A percentile compares a stretch with the other conserved stretches of the same genome.
phyloP scores from a whole-genome alignment of 2,329 filamentous ascomycete species.

The Pseudogymnoascus sp. region DNA sequence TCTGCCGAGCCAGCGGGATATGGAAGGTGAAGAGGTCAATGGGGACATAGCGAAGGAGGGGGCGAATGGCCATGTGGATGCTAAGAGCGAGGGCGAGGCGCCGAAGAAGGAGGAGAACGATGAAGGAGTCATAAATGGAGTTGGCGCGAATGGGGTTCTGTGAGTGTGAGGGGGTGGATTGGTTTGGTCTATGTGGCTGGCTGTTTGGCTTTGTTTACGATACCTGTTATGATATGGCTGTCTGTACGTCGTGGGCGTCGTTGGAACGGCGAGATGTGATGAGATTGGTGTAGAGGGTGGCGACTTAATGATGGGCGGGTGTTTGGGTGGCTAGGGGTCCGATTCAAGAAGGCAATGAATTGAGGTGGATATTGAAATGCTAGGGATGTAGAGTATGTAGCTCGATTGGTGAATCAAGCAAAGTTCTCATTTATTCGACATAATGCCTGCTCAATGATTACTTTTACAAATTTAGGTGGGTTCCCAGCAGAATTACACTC shows the following conservation, averaged over 20 bases:
- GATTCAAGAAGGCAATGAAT: background rate
- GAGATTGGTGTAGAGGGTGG: background rate
- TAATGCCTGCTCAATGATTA: background rate
- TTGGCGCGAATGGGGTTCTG: background rate
- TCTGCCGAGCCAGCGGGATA: constrained; percentile 43
- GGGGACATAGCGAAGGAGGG: background rate
- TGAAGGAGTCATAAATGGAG: background rate
- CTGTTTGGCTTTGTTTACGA: constrained; percentile 9
- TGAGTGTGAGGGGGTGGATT: background rate
- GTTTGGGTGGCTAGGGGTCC: background rate
- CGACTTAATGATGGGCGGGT: background rate
- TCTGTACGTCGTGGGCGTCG: background rate
- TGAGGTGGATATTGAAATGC: background rate
- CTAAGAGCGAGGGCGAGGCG: background rate
- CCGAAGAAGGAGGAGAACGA: background rate
- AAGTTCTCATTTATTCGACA: background rate
- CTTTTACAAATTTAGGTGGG: background rate
- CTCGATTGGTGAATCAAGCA: constrained; percentile 1
- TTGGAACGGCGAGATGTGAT: background rate
- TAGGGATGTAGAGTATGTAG: constrained; percentile 1
- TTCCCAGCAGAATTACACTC: background rate
- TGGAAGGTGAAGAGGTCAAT: background rate
- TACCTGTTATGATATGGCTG: constrained; percentile 9
- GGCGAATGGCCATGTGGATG: background rate
- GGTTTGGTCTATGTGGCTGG: background rate